Evolutionary conservation across 805 yeast genomes (phyloP), one percentile per base, ranked within the genome.

Genomic region (Teunomyces cretensis): DNA sequence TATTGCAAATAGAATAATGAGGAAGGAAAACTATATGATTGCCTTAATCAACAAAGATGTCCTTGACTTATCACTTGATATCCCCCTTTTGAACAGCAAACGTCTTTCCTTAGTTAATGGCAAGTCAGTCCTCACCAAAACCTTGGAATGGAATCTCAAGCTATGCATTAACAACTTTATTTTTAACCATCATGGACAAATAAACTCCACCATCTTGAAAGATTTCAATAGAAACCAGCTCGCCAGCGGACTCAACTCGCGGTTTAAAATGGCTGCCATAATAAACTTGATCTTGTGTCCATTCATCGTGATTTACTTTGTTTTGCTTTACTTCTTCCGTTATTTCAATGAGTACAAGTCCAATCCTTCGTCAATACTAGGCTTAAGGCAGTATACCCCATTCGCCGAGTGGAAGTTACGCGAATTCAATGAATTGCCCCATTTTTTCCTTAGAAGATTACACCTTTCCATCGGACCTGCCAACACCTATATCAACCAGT

Each of bases 391-490:
- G 55, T 94, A 89, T 60, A 88, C 98, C 0, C 97, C 97, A 0
- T 80, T 80, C 65, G 97, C 98, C 0, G 91, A 87, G 56, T 94
- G 98, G 98, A 88, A 85, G 60, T 78, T 94, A 57, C 73, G 99
- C 45, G 99, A 94, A 57, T 88, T 86, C 60, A 94, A 94, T 64
- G 99, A 94, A 60, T 73, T 94, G 7, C 88, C 88, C 36, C 99
- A 94, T 64, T 75, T 92, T 22, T 94, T 94, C 65, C 81, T 82
- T 45, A 82, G 84, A 54, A 73, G 99, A 41, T 66, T 94, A 33
- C 87, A 83, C 39, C 66, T 88, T 48, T 88, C 97, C 42, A 78
- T 81, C 26, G 86, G 80, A 12, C 83, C 90, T 5, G 96, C 98
- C 0, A 78, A 86, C 35, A 78, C 83, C 14, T 94, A 94, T 60